Percentiles rank a stretch among this genome's conserved stretches.
phyloP scores from a whole-genome alignment of 2,329 filamentous ascomycete genomes.

The Colletotrichum filicis region DNA sequence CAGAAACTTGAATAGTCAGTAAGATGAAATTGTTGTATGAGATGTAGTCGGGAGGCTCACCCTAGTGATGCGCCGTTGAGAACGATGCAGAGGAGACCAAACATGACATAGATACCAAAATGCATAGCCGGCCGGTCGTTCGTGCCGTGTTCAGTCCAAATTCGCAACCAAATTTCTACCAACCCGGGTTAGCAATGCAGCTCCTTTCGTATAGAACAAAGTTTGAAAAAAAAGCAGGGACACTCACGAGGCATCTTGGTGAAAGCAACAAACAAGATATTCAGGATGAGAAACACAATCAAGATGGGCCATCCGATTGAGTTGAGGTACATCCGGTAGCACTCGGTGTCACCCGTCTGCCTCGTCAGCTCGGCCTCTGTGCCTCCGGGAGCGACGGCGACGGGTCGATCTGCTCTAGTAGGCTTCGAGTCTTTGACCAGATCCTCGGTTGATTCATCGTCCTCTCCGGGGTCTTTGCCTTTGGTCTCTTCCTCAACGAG shows the following conservation, averaged over 20 bases:
- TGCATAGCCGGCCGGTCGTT: constrained; percentile 35
- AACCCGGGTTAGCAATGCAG: background rate
- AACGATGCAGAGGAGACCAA: constrained; percentile 38
- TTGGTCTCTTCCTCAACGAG: constrained; percentile 22
- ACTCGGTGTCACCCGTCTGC: constrained; percentile 42
- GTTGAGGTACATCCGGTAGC: constrained; percentile 43
- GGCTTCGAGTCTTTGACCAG: background rate
- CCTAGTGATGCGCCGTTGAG: constrained; percentile 33
- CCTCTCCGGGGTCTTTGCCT: background rate
- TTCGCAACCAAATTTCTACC: constrained; percentile 45
- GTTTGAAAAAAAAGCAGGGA: background rate
- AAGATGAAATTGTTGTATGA: constrained; percentile 35
- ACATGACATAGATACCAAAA: constrained; percentile 40
- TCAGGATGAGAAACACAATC: constrained; percentile 34
- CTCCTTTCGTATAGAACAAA: background rate
- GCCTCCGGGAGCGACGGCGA: background rate
- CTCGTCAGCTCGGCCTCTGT: constrained; percentile 40
- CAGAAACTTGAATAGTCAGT: constrained; percentile 39
- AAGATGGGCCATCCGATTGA: constrained; percentile 41
- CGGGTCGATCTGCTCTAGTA: background rate
- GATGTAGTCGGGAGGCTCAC: constrained; percentile 38
- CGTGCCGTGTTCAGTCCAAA: constrained; percentile 42
- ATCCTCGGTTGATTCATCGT: background rate
- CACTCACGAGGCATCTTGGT: constrained; percentile 42
- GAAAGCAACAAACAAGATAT: constrained; percentile 37